A percentile compares a stretch with the other conserved stretches of the same genome.
Evolutionary conservation across 352 stramenopile genomes (phyloP).

Genomic region (Phytophthora rubi): DNA sequence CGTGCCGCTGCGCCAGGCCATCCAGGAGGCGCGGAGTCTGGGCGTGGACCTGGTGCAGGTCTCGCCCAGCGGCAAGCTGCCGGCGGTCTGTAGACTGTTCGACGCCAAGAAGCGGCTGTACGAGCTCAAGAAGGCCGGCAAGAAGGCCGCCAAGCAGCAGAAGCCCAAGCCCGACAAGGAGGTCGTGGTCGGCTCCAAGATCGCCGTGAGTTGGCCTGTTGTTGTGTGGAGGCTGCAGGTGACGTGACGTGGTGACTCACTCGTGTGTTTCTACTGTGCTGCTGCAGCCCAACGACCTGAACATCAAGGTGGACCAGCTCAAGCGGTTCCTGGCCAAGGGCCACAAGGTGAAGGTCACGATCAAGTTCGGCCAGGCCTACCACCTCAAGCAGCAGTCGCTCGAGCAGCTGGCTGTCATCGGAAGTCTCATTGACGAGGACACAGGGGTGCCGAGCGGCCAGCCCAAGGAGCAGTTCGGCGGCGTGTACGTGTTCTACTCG

Average conservation of each 20-base stretch:
- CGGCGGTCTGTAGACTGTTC: constrained; percentile 70
- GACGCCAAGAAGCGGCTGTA: constrained; percentile 81
- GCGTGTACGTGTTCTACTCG: constrained; percentile 65
- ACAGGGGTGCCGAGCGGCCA: constrained; percentile 41
- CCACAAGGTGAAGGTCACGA: constrained; percentile 82
- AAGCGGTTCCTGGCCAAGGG: constrained; percentile 73
- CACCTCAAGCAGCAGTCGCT: constrained; percentile 60
- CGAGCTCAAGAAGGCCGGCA: constrained; percentile 67
- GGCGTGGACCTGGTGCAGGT: constrained; percentile 84
- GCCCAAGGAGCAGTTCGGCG: constrained; percentile 57
- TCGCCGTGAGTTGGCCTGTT: constrained; percentile 51
- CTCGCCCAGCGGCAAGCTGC: constrained; percentile 41
- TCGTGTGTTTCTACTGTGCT: not conserved
- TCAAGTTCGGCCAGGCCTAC: constrained; percentile 71
- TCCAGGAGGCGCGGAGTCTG: constrained; percentile 51
- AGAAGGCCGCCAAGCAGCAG: constrained; percentile 61
- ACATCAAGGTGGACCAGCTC: constrained; percentile 73
- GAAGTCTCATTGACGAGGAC: constrained; percentile 47
- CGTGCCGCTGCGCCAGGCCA: constrained; percentile 58
- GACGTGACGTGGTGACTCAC: not conserved
- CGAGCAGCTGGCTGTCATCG: constrained; percentile 55
- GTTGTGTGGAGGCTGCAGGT: not conserved
- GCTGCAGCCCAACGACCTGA: constrained; percentile 64
- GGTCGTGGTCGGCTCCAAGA: constrained; percentile 72
- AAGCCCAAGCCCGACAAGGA: constrained; percentile 82